Evolutionary conservation across 2,329 filamentous ascomycete genomes (phyloP), one percentile per base, ranked within the genome.

Genomic region (Lasiodiplodia sp.): DNA sequence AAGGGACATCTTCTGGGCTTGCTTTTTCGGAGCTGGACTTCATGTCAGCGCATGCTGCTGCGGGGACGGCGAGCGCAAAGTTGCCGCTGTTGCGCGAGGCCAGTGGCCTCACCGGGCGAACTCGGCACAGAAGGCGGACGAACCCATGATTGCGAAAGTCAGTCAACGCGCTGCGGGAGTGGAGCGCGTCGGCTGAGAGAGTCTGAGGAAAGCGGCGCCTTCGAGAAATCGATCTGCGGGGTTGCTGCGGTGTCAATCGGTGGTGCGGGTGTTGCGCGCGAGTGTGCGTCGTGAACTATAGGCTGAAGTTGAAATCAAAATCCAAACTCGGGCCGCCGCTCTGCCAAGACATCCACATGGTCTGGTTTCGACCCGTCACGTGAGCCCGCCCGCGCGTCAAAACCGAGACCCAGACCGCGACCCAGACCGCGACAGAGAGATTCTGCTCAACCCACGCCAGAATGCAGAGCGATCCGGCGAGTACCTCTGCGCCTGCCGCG

Each of bases 1-100:
- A 80, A 98, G 90, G 86, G 92, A 93, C 92, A 99, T 95, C 88
- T 96, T 99, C 90, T 97, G 91, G 83, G 89, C 87, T 84, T 97
- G 91, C 86, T 93, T 92, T 86, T 96, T 96, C 75, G 94, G 95
- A 88, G 92, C 94, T 97, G 78, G 70, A 66, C 70, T 70, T 66
- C 74, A 71, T 73, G 81, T 88, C 76, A 89, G 87, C 79, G 71
- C 71, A 74, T 60, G n/a, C 37, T 23, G 31, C 49, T 16, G 21
- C n/a, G 28, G 34, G 18, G 40, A 58, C 52, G 52, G 53, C 21
- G 58, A 18, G 44, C 16, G 37, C 55, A n/a, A 68, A 56, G 28
- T 14, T 10, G 60, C 31, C 44, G 63, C 34, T 23, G 25, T 62
- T 23, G 67, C 53, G 52, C 58, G 62, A 64, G 56, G 55, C 49